Evolutionary conservation across 2,329 filamentous ascomycete genomes (phyloP).

Genomic region (Cephalotrichum gorgonifer): DNA sequence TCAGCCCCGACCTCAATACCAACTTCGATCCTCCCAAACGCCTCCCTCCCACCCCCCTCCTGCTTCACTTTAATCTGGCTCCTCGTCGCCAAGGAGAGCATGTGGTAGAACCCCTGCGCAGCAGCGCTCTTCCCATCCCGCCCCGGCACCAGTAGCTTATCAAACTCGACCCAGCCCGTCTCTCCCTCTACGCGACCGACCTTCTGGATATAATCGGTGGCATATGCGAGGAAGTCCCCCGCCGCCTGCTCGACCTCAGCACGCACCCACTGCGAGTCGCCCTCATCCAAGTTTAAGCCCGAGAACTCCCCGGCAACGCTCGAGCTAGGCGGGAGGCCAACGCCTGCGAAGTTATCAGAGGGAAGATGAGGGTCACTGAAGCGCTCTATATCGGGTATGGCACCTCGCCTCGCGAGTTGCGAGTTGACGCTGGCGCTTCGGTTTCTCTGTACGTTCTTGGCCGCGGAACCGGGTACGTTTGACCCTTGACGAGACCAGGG

Average conservation of each 20-base stretch:
- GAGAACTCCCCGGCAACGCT: background rate
- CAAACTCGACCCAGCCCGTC: conserved; percentile 49
- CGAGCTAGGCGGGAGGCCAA: conserved; percentile 18
- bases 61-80: conserved; percentile 54
- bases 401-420: conserved; percentile 21
- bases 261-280: conserved; percentile 20
- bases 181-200: conserved; percentile 14
- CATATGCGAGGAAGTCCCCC: conserved; percentile 33
- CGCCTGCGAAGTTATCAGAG: conserved; percentile 20
- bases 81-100: conserved; percentile 61
- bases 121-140: conserved; percentile 49
- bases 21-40: conserved; percentile 37
- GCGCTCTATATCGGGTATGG: conserved; percentile 29
- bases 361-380: conserved; percentile 32
- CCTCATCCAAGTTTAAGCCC: conserved; percentile 4
- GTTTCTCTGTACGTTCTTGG: conserved; percentile 17
- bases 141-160: conserved; percentile 52
- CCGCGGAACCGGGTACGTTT: conserved; percentile 32
- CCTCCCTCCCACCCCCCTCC: conserved; percentile 22
- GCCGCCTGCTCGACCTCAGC: conserved; percentile 32
- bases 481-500: conserved; percentile 42
- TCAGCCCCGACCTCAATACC: conserved; percentile 17
- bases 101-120: conserved; percentile 66
- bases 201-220: conserved; percentile 23
- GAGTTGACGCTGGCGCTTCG: conserved; percentile 18